These are phyloP conservation scores for Suillus discolor DNA, from an alignment of 768 basidiomycete genomes.

Conservation along the genomic window DNA sequence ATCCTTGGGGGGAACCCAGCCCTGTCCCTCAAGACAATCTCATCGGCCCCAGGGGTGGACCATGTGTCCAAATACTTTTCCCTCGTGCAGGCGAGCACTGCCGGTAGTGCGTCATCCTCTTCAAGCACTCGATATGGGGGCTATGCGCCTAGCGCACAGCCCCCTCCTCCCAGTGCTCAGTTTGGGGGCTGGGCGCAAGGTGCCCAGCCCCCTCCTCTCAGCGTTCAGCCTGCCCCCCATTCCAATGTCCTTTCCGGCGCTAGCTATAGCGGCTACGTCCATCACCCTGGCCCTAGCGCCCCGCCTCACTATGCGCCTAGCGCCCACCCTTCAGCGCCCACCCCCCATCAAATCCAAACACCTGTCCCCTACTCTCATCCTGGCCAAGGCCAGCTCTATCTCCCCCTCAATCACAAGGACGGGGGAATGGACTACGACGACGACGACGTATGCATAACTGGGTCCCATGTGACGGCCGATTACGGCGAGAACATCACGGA, in stretches of 20 bases:
- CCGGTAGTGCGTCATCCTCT: background rate
- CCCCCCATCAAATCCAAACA: no score
- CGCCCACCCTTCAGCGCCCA: no score
- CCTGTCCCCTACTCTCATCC: background rate
- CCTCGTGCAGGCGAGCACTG: background rate
- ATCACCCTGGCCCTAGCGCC: background rate
- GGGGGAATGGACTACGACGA: background rate
- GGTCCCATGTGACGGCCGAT: background rate
- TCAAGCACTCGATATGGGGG: background rate
- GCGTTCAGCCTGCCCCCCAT: no score
- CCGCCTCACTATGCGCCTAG: background rate
- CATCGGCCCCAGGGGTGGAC: background rate
- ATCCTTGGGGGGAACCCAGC: slow-evolving; percentile 1
- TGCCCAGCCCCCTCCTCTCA: background rate
- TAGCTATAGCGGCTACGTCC: background rate
- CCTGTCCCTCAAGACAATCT: background rate
- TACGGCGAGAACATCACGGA: background rate
- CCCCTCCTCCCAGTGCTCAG: background rate
- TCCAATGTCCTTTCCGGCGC: background rate
- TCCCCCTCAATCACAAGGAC: no score
- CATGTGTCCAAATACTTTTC: background rate
- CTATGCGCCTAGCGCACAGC: background rate
- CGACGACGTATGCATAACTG: background rate
- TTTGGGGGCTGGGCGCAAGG: no score
- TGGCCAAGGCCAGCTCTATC: background rate